phyloP scores from a whole-genome alignment of 2,329 filamentous ascomycete genomes.

The Torrubiella hemipterigena region DNA sequence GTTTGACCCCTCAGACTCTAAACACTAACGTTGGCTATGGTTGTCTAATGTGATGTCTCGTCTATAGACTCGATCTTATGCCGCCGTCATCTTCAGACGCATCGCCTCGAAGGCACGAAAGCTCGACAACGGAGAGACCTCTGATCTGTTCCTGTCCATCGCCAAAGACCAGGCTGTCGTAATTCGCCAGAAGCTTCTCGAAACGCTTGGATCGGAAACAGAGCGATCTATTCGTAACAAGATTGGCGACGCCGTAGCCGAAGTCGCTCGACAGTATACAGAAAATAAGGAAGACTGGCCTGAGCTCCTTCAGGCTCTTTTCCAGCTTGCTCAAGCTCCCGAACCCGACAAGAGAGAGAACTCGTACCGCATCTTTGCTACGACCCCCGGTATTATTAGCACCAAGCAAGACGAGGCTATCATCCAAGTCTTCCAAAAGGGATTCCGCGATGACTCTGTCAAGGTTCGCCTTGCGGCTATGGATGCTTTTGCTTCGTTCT shows the following conservation, averaged over 20 bases:
- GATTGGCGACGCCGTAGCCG: slow-evolving; percentile 93
- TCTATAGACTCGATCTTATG: slow-evolving; percentile 71
- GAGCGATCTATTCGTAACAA: slow-evolving; percentile 77
- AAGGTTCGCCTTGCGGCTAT: slow-evolving; percentile 86
- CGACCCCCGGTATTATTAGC: slow-evolving; percentile 90
- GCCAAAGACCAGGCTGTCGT: slow-evolving; percentile 59
- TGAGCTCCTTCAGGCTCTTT: slow-evolving; percentile 75
- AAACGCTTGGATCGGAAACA: slow-evolving; percentile 61
- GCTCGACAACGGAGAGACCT: slow-evolving; percentile 54
- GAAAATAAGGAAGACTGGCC: slow-evolving; percentile 83
- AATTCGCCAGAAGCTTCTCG: slow-evolving; percentile 75
- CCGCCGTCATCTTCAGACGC: slow-evolving; percentile 85
- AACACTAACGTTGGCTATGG: not conserved
- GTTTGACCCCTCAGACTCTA: slow-evolving; percentile 5
- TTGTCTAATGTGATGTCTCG: no score
- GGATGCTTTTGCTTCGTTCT: slow-evolving; percentile 94
- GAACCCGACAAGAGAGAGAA: slow-evolving; percentile 80
- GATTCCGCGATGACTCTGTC: slow-evolving; percentile 81
- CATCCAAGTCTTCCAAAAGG: slow-evolving; percentile 74
- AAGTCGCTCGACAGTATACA: slow-evolving; percentile 87
- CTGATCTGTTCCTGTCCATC: slow-evolving; percentile 79
- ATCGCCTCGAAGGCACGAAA: slow-evolving; percentile 86
- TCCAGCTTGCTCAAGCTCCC: slow-evolving; percentile 78
- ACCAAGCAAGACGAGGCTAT: slow-evolving; percentile 92
- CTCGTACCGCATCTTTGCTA: slow-evolving; percentile 89